phyloP scores from a whole-genome alignment of 257 asterid genomes.

The Salvia hispanica region DNA sequence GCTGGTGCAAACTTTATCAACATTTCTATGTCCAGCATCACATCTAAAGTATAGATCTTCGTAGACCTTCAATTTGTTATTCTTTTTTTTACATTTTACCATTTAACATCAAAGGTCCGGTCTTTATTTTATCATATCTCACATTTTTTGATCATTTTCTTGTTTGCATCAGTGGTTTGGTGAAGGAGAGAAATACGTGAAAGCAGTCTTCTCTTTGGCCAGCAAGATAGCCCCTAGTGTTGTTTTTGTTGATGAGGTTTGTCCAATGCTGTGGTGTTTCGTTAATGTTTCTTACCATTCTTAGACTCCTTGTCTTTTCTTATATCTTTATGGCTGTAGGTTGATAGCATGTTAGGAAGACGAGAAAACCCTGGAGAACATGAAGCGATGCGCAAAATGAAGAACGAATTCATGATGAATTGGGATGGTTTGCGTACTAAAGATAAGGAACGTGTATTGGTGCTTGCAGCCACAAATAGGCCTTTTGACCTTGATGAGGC shows the following conservation, averaged over 20 bases:
- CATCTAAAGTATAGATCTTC: conserved; percentile 61
- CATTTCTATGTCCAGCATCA: conserved; percentile 91
- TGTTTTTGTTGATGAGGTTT: conserved; percentile 85
- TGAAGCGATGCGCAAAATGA: conserved; percentile 98
- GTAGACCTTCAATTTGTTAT: conserved; percentile 19
- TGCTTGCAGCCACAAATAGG: conserved; percentile 92
- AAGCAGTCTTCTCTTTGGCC: conserved; percentile 84
- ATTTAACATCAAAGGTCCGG: neutral
- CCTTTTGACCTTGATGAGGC: conserved; percentile 97
- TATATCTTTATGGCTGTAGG: conserved; percentile 41
- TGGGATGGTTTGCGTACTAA: conserved; percentile 95
- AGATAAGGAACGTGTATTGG: conserved; percentile 90
- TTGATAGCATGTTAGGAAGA: conserved; percentile 95
- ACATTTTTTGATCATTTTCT: neutral
- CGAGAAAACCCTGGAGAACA: conserved; percentile 96
- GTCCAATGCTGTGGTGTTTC: conserved; percentile 26
- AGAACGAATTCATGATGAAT: conserved; percentile 89
- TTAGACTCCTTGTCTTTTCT: neutral
- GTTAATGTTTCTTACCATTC: conserved; percentile 14
- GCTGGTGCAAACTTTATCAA: conserved; percentile 91
- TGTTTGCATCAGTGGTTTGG: conserved; percentile 74
- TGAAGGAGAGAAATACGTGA: conserved; percentile 88
- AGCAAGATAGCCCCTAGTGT: conserved; percentile 91
- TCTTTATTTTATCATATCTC: neutral
- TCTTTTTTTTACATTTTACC: conserved; percentile 2